phyloP scores from a whole-genome alignment of 805 yeast species.

The Candida fluviatilis region DNA sequence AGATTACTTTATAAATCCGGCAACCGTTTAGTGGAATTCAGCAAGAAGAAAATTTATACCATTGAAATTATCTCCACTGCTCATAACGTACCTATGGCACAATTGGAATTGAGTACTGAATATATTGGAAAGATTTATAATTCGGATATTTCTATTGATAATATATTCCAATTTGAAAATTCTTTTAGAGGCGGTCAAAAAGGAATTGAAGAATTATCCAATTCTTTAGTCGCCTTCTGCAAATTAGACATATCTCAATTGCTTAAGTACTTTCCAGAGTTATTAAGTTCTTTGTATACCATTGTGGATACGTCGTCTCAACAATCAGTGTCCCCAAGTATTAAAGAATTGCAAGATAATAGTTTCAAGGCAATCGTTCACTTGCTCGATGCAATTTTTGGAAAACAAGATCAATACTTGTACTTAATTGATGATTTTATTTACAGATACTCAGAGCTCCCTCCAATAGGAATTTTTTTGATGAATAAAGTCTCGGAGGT shows the following conservation, averaged over 20 bases:
- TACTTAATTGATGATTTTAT: constrained; percentile 52
- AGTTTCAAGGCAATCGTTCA: constrained; percentile 56
- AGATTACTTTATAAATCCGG: constrained; percentile 47
- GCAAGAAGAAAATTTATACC: constrained; percentile 36
- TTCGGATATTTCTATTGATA: constrained; percentile 50
- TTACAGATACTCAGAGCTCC: constrained; percentile 30
- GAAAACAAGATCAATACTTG: constrained; percentile 61
- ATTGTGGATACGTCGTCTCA: constrained; percentile 25
- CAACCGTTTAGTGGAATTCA: constrained; percentile 44
- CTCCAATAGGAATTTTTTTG: constrained; percentile 50
- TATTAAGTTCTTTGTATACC: constrained; percentile 36
- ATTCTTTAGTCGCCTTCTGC: constrained; percentile 46
- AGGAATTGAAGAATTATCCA: constrained; percentile 42
- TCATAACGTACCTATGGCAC: constrained; percentile 37
- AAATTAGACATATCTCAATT: constrained; percentile 51
- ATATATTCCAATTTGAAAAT: constrained; percentile 50
- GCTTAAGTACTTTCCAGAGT: constrained; percentile 58
- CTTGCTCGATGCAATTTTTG: constrained; percentile 57
- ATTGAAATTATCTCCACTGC: constrained; percentile 41
- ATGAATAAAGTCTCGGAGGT: constrained; percentile 43
- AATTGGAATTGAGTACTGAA: constrained; percentile 51
- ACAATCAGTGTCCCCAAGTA: constrained; percentile 20
- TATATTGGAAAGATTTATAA: constrained; percentile 70
- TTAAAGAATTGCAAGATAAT: constrained; percentile 30
- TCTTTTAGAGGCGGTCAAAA: constrained; percentile 33